Conservation (phyloP, 202 grass and related monocot genomes). For the Panicum hallii region DNA sequence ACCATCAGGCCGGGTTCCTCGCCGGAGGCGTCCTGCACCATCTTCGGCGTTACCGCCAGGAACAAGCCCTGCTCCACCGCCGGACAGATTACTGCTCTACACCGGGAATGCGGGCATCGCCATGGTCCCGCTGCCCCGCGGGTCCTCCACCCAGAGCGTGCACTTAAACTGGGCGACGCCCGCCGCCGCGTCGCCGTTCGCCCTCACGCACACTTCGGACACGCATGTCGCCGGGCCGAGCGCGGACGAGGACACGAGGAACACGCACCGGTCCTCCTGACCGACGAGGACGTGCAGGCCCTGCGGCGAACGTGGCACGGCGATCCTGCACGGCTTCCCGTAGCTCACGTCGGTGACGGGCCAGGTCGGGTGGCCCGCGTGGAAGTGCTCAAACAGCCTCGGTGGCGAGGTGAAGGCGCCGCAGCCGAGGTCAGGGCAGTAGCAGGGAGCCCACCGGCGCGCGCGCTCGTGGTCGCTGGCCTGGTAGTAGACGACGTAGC, state of each 20-base stretch:
- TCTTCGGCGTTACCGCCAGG: neutral
- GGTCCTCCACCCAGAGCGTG: slow-evolving; percentile 10
- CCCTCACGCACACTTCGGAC: neutral
- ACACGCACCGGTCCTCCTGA: neutral
- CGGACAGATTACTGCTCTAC: neutral
- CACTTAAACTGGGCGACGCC: neutral
- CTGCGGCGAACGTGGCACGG: neutral
- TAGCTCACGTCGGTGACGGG: neutral
- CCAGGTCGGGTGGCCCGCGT: neutral
- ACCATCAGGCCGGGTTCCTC: neutral
- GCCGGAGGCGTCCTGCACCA: neutral
- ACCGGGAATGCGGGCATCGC: neutral
- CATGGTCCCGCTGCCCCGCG: neutral
- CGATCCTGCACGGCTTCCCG: neutral
- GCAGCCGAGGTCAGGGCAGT: slow-evolving; percentile 22
- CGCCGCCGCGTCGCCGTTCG: slow-evolving; percentile 12
- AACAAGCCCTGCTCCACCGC: neutral
- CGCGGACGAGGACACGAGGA: neutral
- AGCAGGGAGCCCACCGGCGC: slow-evolving; percentile 24
- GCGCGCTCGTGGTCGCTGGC: neutral
- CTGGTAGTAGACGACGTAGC: neutral
- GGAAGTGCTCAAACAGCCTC: slow-evolving; percentile 24
- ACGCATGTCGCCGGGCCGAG: neutral
- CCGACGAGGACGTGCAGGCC: neutral
- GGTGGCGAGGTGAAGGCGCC: neutral